Evolutionary conservation across 2,329 filamentous ascomycete genomes (phyloP).

Genomic region (Epichloe glyceriae): DNA sequence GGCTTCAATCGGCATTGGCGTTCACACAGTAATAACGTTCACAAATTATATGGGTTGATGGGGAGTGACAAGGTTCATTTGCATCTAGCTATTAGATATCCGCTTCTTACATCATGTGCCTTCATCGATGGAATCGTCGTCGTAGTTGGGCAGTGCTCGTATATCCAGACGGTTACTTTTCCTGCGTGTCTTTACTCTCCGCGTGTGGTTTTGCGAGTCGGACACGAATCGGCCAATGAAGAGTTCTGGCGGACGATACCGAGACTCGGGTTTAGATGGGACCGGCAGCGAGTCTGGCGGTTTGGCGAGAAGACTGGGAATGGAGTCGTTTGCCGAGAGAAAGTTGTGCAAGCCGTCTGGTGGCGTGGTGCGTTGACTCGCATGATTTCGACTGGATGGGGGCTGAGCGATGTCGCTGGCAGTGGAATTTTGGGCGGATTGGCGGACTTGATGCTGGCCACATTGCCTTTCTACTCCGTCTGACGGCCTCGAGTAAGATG

Average conservation of each 20-base stretch:
- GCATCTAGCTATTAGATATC: background rate
- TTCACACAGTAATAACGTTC: no score
- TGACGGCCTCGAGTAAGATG: background rate
- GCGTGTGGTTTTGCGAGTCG: conserved; percentile 4
- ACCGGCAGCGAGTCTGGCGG: background rate
- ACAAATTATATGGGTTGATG: no score
- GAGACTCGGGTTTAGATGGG: background rate
- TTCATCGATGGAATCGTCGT: conserved; percentile 21
- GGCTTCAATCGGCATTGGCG: no score
- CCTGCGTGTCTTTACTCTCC: conserved; percentile 8
- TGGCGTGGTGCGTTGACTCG: background rate
- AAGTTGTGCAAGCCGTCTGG: background rate
- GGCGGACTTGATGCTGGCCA: background rate
- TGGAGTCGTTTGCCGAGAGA: background rate
- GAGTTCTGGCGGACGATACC: conserved; percentile 4
- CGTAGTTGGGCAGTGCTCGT: conserved; percentile 19
- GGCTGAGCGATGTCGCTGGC: background rate
- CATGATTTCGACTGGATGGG: conserved; percentile 5
- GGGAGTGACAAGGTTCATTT: no score
- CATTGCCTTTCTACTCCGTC: background rate
- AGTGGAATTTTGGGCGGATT: background rate
- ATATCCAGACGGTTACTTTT: conserved; percentile 19
- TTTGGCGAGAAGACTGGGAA: conserved; percentile 7
- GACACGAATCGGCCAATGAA: conserved; percentile 19
- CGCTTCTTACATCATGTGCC: background rate